Evolutionary conservation across 129 eudicot genomes (phyloP).

Genomic region (Kitagawia praeruptora): DNA sequence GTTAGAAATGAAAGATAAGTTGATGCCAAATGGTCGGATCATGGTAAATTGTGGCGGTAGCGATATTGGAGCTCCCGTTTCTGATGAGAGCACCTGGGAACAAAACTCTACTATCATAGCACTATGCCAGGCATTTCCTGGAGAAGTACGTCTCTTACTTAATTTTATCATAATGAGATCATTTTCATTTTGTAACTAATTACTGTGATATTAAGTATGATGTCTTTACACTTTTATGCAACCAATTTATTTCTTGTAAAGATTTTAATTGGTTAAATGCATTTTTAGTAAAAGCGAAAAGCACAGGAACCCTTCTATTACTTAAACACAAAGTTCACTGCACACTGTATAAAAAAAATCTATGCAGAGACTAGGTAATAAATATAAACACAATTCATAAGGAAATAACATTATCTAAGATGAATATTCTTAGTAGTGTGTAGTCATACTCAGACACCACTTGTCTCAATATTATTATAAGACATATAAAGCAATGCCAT

Average conservation of each 20-base stretch:
- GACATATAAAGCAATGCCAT: background rate
- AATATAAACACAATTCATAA: too few relatives aligned
- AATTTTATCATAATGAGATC: background rate
- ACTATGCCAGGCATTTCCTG: constrained; percentile 69
- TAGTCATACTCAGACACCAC: background rate
- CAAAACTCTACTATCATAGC: constrained; percentile 54
- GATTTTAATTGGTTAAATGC: background rate
- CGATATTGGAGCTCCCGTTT: constrained; percentile 3
- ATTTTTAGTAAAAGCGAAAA: background rate
- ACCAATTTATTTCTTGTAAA: background rate
- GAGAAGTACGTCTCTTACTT: constrained; percentile 29
- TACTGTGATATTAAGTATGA: background rate
- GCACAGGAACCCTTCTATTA: background rate
- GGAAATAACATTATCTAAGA: background rate
- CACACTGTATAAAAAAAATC: background rate
- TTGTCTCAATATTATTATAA: background rate
- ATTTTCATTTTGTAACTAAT: background rate
- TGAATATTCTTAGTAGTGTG: background rate
- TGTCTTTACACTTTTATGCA: background rate
- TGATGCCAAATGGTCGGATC: constrained; percentile 82
- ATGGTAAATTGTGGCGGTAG: constrained; percentile 90
- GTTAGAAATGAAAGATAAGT: constrained; percentile 46
- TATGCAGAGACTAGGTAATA: background rate
- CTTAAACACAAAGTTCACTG: background rate
- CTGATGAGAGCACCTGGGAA: constrained; percentile 28